Percentiles rank a stretch among this genome's conserved stretches.
Conservation (phyloP, 2,329 filamentous ascomycete genomes). For the Alternaria arborescens region DNA sequence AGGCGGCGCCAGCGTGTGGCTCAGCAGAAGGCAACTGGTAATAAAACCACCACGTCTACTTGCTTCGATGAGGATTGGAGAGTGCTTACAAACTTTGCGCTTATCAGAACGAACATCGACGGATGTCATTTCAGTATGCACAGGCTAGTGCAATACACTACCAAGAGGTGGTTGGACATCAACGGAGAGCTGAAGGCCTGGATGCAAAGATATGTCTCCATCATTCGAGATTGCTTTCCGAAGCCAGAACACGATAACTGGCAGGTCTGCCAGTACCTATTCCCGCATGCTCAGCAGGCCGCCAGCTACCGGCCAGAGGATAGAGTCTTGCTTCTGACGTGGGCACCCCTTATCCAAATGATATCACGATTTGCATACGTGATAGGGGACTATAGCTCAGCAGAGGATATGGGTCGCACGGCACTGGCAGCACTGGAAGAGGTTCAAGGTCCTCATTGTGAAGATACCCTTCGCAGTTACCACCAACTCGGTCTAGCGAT, state of each 20-base stretch:
- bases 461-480: neutral
- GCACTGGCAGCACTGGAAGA: neutral
- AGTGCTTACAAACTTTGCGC: conserved; percentile 21
- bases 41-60: neutral
- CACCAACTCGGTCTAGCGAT: neutral
- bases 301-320: neutral
- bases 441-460: neutral
- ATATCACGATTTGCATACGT: neutral
- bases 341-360: neutral
- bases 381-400: neutral
- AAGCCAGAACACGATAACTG: conserved; percentile 14
- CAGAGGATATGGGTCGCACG: neutral
- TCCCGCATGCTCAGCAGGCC: neutral
- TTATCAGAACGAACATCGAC: conserved; percentile 14
- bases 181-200: conserved; percentile 22
- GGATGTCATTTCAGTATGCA: neutral
- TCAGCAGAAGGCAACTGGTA: neutral
- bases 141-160: neutral
- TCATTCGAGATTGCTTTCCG: neutral
- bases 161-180: neutral
- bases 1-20: neutral
- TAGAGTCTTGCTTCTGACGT: neutral
- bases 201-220: conserved; percentile 32
- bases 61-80: conserved; percentile 27
- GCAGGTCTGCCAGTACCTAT: neutral